These are phyloP conservation scores for Neurospora sublineolata DNA, from an alignment of 495 filamentous ascomycete genomes.

Conservation along the genomic window DNA sequence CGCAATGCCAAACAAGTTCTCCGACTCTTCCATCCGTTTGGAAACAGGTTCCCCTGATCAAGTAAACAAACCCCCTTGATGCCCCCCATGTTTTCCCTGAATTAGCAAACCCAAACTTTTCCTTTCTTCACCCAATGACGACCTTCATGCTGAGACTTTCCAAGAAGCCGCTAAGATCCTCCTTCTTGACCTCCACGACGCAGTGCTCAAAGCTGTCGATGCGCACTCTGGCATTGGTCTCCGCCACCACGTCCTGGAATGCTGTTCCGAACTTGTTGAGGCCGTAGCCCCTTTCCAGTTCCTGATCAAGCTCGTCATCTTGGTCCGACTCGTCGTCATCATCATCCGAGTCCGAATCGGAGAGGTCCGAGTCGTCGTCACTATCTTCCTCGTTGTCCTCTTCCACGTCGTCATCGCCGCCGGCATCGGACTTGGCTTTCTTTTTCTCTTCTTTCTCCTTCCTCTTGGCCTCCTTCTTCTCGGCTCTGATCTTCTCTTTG, in stretches of 20 bases:
- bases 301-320: slow-evolving; percentile 47
- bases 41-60: not conserved
- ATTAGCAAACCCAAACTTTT: not conserved
- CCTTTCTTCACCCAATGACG: slow-evolving; percentile 59
- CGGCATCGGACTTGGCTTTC: slow-evolving; percentile 50
- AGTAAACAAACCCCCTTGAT: not conserved
- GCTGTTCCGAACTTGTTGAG: slow-evolving; percentile 86
- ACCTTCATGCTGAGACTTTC: slow-evolving; percentile 85
- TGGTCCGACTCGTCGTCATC: slow-evolving; percentile 54
- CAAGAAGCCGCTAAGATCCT: slow-evolving; percentile 83
- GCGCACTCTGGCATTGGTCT: slow-evolving; percentile 78
- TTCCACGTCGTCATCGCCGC: slow-evolving; percentile 41
- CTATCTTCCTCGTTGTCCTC: slow-evolving; percentile 12
- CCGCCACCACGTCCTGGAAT: slow-evolving; percentile 87
- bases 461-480: slow-evolving; percentile 44
- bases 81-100: not conserved
- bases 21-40: not conserved
- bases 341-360: slow-evolving; percentile 32
- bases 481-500: slow-evolving; percentile 50
- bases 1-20: not conserved
- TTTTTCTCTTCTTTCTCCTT: slow-evolving; percentile 41
- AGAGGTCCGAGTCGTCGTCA: slow-evolving; percentile 9
- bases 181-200: slow-evolving; percentile 92
- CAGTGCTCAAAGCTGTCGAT: slow-evolving; percentile 97
- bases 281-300: slow-evolving; percentile 50